These are phyloP conservation scores for Tolypocladium pustulatum DNA, from an alignment of 2,329 filamentous ascomycete genomes.

Conservation along the genomic window DNA sequence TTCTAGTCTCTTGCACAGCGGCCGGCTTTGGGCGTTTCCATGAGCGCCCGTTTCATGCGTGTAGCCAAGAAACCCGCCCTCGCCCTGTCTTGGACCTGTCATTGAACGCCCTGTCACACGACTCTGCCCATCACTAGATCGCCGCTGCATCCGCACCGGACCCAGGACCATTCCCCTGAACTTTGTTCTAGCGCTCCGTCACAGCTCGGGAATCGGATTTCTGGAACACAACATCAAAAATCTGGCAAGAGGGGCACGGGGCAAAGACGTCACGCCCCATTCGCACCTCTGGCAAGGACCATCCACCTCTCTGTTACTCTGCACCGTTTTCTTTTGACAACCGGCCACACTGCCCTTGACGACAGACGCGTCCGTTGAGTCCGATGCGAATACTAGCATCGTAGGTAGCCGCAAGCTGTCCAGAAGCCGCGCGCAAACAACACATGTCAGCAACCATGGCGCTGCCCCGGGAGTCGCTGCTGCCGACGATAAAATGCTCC, in stretches of 20 bases:
- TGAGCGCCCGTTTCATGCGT: constrained; percentile 2
- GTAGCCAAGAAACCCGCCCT: background rate
- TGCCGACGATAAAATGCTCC: constrained; percentile 83
- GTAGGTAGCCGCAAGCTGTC: background rate
- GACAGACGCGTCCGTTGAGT: background rate
- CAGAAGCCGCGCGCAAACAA: background rate
- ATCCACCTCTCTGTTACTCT: background rate
- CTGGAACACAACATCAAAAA: background rate
- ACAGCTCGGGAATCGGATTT: background rate
- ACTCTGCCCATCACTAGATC: background rate
- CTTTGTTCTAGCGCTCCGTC: no score
- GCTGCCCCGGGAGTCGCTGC: constrained; percentile 51
- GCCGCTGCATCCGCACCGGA: background rate
- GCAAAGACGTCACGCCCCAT: background rate
- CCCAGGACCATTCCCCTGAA: background rate
- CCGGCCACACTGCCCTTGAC: background rate
- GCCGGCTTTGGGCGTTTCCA: background rate
- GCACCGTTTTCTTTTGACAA: background rate
- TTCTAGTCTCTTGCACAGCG: background rate
- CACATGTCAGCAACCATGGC: constrained; percentile 28
- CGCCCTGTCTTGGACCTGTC: background rate
- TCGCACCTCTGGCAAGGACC: background rate
- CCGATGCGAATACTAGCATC: background rate
- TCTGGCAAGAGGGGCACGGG: background rate
- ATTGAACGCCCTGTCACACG: background rate